These are phyloP conservation scores for Lepidium aucheri DNA, from an alignment of 345 rosid genomes.

Conservation along the genomic window DNA sequence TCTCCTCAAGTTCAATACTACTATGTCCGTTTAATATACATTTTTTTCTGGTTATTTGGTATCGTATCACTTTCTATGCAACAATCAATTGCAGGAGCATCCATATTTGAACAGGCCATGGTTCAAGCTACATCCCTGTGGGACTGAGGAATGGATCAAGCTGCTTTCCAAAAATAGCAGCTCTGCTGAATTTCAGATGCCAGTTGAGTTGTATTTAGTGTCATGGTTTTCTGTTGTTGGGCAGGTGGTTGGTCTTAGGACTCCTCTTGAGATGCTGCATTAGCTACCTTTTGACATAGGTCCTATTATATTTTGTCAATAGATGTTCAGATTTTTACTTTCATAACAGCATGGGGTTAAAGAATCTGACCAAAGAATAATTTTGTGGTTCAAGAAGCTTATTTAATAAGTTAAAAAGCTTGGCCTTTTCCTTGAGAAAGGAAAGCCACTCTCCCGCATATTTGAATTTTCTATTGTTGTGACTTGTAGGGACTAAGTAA, in stretches of 20 bases:
- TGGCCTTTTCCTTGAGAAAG: background rate
- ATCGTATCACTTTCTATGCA: background rate
- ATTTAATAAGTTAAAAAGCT: background rate
- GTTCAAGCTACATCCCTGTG: constrained; percentile 94
- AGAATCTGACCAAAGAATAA: background rate
- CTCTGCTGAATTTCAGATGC: constrained; percentile 7
- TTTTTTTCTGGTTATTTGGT: background rate
- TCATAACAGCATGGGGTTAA: background rate
- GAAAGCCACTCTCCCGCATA: background rate
- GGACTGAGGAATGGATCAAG: constrained; percentile 76
- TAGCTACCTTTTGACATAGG: background rate
- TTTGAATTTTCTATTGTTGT: background rate
- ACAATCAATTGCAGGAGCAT: constrained; percentile 55
- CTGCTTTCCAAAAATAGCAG: constrained; percentile 46
- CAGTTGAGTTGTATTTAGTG: constrained; percentile 41
- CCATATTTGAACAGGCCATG: constrained; percentile 80
- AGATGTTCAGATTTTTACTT: background rate
- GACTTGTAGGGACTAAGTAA: background rate
- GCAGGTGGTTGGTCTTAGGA: constrained; percentile 58
- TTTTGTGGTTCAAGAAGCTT: background rate
- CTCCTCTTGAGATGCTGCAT: constrained; percentile 40
- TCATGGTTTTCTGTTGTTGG: constrained; percentile 93
- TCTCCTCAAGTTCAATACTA: background rate
- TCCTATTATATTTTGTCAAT: background rate
- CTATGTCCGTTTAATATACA: background rate